Evolutionary conservation across 1,284 basidiomycete genomes (phyloP).

Genomic region (Anthracocystis walkeri): DNA sequence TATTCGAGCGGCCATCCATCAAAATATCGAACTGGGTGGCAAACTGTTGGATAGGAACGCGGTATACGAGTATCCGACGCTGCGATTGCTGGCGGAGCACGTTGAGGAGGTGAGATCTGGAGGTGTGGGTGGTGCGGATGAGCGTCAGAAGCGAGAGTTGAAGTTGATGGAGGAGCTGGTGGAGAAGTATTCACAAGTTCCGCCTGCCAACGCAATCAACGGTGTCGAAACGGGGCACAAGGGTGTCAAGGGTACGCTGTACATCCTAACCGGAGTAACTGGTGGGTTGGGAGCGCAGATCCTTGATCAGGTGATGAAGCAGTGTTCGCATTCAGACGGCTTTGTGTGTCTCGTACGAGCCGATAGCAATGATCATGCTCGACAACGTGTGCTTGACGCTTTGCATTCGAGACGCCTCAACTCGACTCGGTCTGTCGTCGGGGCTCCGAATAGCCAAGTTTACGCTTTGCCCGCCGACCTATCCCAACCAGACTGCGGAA

Average conservation of each 20-base stretch:
- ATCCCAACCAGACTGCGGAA: slow-evolving; percentile 18
- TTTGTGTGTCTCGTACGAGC: slow-evolving; percentile 75
- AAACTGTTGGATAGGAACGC: slow-evolving; percentile 37
- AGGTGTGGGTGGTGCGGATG: slow-evolving; percentile 22
- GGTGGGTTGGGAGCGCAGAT: slow-evolving; percentile 77
- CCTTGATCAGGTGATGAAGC: slow-evolving; percentile 72
- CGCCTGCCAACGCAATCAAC: not conserved
- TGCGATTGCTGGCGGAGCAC: slow-evolving; percentile 39
- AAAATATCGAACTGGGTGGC: slow-evolving; percentile 25
- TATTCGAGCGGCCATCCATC: slow-evolving; percentile 51
- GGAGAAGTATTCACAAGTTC: slow-evolving; percentile 56
- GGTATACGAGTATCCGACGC: slow-evolving; percentile 52
- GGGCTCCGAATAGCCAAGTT: slow-evolving; percentile 12
- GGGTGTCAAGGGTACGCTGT: slow-evolving; percentile 26
- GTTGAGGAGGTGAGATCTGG: slow-evolving; percentile 41
- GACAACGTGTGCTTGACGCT: slow-evolving; percentile 69
- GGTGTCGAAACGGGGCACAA: slow-evolving; percentile 12
- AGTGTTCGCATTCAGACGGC: slow-evolving; percentile 53
- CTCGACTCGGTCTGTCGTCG: slow-evolving; percentile 50
- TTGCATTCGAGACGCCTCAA: slow-evolving; percentile 52
- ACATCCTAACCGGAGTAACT: slow-evolving; percentile 75
- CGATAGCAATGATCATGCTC: slow-evolving; percentile 70
- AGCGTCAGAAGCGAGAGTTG: slow-evolving; percentile 25
- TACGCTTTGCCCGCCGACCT: slow-evolving; percentile 47
- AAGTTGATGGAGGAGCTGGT: slow-evolving; percentile 65